These are phyloP conservation scores for Cyanidiococcus yangmingshanensis DNA, from an alignment of 23 red algal species.

Conservation along the genomic window DNA sequence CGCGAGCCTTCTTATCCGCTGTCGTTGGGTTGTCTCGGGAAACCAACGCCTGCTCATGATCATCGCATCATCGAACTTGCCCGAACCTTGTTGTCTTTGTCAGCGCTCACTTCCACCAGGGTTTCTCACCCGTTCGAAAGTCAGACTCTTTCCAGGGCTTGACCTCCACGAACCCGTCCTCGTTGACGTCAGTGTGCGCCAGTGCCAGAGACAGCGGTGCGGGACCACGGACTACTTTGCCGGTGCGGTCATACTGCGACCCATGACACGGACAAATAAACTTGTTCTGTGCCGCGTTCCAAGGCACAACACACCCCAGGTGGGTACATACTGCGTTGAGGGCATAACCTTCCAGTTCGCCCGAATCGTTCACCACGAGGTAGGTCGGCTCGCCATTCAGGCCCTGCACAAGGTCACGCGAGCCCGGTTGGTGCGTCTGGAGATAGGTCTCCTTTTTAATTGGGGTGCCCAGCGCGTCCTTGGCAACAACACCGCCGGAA, in stretches of 20 bases:
- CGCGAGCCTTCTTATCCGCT: too few species aligned
- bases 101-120: slow-evolving; percentile 85
- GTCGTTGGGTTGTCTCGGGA: too few species aligned
- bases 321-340: slow-evolving; percentile 96
- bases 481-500: slow-evolving; percentile 47
- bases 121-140: slow-evolving; percentile 70
- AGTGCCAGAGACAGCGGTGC: slow-evolving; percentile 90
- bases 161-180: slow-evolving; percentile 51
- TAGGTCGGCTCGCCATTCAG: slow-evolving; percentile 77
- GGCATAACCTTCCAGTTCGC: slow-evolving; percentile 60
- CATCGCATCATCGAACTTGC: too few species aligned
- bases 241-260: slow-evolving; percentile 80
- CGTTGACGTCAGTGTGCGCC: slow-evolving; percentile 53
- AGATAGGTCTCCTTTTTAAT: slow-evolving; percentile 60
- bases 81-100: too few species aligned
- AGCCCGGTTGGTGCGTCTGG: slow-evolving; percentile 41
- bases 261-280: slow-evolving; percentile 98
- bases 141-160: slow-evolving; percentile 95
- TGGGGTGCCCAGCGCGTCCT: slow-evolving; percentile 66
- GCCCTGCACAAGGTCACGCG: slow-evolving; percentile 84
- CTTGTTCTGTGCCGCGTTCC: slow-evolving; percentile 91
- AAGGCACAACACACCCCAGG: slow-evolving; percentile 96
- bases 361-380: slow-evolving; percentile 70
- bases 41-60: too few species aligned
- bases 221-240: slow-evolving; percentile 90